Evolutionary conservation across 257 asterid genomes (phyloP).

Genomic region (Ligustrum vulgare): DNA sequence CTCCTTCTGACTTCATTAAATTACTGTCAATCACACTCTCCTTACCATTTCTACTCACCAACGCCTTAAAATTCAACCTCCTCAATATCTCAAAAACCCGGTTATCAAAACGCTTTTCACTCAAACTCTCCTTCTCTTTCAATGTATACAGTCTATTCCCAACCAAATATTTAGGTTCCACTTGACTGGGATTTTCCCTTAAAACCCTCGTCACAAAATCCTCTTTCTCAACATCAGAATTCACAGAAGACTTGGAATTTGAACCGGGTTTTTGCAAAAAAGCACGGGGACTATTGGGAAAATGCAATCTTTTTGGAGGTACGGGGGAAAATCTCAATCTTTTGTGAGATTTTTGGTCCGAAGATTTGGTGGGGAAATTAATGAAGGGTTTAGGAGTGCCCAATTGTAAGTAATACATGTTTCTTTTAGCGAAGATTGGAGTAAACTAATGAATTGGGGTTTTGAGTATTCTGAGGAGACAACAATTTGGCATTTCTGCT

Average conservation of each 20-base stretch:
- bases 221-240: constrained; percentile 46
- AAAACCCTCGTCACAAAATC: constrained; percentile 88
- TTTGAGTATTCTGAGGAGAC: constrained; percentile 26
- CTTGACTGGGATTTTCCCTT: constrained; percentile 90
- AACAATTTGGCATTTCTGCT: constrained; percentile 1
- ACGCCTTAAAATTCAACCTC: constrained; percentile 61
- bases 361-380: constrained; percentile 37
- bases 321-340: constrained; percentile 24
- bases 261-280: constrained; percentile 43
- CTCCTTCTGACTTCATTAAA: constrained; percentile 51
- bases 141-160: constrained; percentile 71
- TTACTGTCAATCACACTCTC: constrained; percentile 29
- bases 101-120: constrained; percentile 41
- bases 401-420: constrained; percentile 38
- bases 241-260: constrained; percentile 37
- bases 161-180: constrained; percentile 75
- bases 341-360: constrained; percentile 28
- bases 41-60: constrained; percentile 28
- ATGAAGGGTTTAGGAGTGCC: constrained; percentile 42
- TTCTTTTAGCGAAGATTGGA: constrained; percentile 18
- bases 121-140: constrained; percentile 71
- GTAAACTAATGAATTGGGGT: background rate
- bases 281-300: constrained; percentile 33
- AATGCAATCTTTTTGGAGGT: constrained; percentile 32
- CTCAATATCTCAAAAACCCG: constrained; percentile 46